Base-by-base conservation (phyloP, 306 rosid species). In the Dalbergia oliveri region DNA sequence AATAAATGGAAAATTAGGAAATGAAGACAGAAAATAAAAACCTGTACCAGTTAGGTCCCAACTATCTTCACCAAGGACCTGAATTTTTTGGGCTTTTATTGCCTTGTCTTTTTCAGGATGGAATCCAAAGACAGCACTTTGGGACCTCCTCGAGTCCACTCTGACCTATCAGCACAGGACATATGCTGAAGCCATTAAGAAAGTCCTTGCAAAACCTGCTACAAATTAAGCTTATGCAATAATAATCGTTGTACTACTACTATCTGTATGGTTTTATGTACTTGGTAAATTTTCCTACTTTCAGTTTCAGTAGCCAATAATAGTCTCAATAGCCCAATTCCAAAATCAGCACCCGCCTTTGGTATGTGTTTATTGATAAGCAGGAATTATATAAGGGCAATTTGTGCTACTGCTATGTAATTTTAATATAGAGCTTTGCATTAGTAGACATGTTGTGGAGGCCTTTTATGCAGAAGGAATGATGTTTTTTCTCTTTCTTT, bases 121-220 rank as follows among this genome's bases (percentile, higher is more conserved):
- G 99, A 86, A 93, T 74, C 99, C 98, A 4, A 91, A 91, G 90
- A 93, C 99, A 0, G 93, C 97, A 0, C 97, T 95, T 11, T 93
- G 92, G 93, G 97, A 95, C 80, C 91, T 95, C 81, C 99, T 95
- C 60, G 99, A 95, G 43, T 93, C 98, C 37, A 95, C 99, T 45
- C 97, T 95, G 77, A 93, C 99, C 37, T 95, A 95, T 78, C 99
- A 95, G 81, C 99, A 95, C 73, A 89, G 91, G 88, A 95, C 99
- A 34, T 95, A 95, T 44, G 96, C 99, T 0, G 98, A 93, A 86
- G 98, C 99, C 31, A 33, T 95, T 19, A 93, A 89, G 92, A 88
- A 86, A 85, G 90, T 84, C 57, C 85, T 81, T 77, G 91, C 98
- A 39, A 88, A 95, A 82, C 91, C 98, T 23, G 78, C 85, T 82